These are phyloP conservation scores for Podospora didyma DNA, from an alignment of 495 filamentous ascomycete genomes.

Conservation along the genomic window DNA sequence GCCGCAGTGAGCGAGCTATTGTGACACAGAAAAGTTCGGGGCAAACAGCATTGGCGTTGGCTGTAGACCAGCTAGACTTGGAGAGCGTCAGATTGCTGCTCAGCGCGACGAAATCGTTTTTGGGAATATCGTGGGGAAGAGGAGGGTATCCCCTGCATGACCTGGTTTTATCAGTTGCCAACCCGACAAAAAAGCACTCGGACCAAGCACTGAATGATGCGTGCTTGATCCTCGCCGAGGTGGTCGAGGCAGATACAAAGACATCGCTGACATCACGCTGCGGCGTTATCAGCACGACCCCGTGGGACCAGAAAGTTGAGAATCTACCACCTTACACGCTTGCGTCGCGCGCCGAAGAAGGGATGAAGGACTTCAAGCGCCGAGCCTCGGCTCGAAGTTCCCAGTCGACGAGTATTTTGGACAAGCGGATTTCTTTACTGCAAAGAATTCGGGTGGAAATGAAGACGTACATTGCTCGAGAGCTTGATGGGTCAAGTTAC, in stretches of 20 bases:
- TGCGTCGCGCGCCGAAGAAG: neutral
- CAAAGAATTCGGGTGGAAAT: neutral
- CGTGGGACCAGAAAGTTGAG: constrained; percentile 1
- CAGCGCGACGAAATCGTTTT: neutral
- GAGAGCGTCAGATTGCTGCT: neutral
- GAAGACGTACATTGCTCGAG: constrained; percentile 5
- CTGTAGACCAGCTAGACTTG: constrained; percentile 3
- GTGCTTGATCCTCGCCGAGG: constrained; percentile 1
- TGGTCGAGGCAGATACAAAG: constrained; percentile 2
- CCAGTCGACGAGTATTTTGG: neutral
- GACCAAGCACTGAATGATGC: neutral
- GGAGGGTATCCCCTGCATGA: constrained; percentile 2
- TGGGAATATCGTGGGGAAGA: neutral
- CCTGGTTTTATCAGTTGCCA: constrained; percentile 1
- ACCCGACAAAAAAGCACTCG: neutral
- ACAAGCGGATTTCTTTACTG: neutral
- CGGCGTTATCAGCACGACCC: constrained; percentile 4
- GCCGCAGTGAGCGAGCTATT: neutral
- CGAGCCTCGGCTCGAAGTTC: neutral
- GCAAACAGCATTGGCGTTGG: constrained; percentile 1
- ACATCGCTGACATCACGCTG: neutral
- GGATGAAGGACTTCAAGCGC: neutral
- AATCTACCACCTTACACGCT: neutral
- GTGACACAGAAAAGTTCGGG: constrained; percentile 2
- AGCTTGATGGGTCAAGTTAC: constrained; percentile 1